Base-by-base conservation (phyloP, 192 early-diverging fungal species). In the Coemansia reversa region DNA sequence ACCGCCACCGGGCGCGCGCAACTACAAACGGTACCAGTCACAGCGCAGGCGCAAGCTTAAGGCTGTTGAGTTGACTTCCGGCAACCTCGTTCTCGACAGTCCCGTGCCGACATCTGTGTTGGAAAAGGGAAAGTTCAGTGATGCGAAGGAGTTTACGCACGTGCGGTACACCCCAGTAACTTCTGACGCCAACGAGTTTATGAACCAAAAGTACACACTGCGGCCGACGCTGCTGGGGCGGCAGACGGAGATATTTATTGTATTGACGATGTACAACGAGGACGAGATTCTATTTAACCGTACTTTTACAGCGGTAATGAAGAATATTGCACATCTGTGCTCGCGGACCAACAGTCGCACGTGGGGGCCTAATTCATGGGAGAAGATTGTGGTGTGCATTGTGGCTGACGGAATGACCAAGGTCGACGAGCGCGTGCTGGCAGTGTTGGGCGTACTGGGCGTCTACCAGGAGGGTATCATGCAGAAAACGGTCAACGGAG, bases 161-260 rank as follows among this genome's bases (percentile, higher is more conserved):
- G 87, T 95, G 85, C 86, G 96, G 24, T 99, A 99, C 83, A 98
- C 96, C 0, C 92, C 95, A 4, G 91, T 88, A 11, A 94, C 93
- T 12, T 90, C 87, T 74, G 88, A 94, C 66, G 89, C 95, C 5
- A 86, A 95, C 67, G 86, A 95, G 28, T 98, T 96, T 79, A 63
- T 67, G 28, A 58, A 75, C 29, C 76, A 89, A 29, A 82, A 83
- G 50, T 98, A 95, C 79, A 88, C 84, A 28, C 82, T 98, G 60
- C 85, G 94, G 16, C 94, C 82, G 55, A 83, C 86, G 58, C 80
- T 92, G 52, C 72, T 87, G 67, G 79, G 85, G 42, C 83, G 93
- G 62, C 66, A 87, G 39, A 96, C 94, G 1, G 94, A 97, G 76
- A 67, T 97, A 49, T 93, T 94, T 65, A 91, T 94, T 61, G 93